A percentile compares a stretch with the other conserved stretches of the same genome.
These are phyloP conservation scores for Tolypocladium guangdongense DNA, from an alignment of 2,329 filamentous ascomycete species.

Conservation along the genomic window DNA sequence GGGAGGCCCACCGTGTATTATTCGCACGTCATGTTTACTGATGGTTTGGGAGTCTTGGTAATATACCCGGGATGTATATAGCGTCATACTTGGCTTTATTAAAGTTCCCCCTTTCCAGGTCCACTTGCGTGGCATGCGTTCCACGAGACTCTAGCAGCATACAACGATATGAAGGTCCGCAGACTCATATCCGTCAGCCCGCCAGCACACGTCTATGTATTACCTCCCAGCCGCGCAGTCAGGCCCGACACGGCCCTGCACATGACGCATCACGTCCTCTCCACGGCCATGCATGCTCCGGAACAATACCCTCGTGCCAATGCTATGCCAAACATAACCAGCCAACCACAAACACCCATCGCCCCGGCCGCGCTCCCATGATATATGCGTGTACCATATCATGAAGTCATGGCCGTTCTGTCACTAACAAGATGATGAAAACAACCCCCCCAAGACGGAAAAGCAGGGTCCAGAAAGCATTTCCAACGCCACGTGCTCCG, in stretches of 20 bases:
- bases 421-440: not conserved
- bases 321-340: not conserved
- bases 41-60: not conserved
- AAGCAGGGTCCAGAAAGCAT: not conserved
- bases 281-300: not conserved
- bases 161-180: not conserved
- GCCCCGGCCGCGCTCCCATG: not conserved
- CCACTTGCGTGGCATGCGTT: not conserved
- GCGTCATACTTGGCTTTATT: not conserved
- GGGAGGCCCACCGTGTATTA: not conserved
- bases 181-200: not conserved
- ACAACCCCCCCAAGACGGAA: too few relatives aligned
- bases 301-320: not conserved
- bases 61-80: not conserved
- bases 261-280: not conserved
- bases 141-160: not conserved
- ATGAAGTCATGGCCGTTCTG: not conserved
- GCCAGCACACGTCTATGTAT: not conserved
- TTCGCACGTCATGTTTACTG: not conserved
- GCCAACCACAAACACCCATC: not conserved
- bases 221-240: not conserved
- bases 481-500: slow-evolving; percentile 1
- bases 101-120: not conserved
- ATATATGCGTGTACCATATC: not conserved
- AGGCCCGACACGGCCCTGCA: not conserved